Evolutionary conservation across 345 rosid species (phyloP).

Genomic region (Boechera retrofracta): DNA sequence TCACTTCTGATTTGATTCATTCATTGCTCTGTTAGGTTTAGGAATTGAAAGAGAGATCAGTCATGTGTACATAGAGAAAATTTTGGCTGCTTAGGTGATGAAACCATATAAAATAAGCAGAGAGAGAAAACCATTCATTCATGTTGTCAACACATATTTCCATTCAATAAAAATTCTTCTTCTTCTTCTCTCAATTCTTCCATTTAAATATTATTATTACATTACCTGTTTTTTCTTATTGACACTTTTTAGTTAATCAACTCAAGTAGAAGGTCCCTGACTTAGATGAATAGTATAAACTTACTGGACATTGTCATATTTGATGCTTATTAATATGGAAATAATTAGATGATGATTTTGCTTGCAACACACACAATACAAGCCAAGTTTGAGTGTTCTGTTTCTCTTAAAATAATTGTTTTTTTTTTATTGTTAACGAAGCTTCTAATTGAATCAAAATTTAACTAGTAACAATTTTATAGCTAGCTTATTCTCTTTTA

Average conservation of each 20-base stretch:
- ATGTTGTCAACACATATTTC: conserved; percentile 26
- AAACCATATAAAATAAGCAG: conserved; percentile 37
- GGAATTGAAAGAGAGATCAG: conserved; percentile 21
- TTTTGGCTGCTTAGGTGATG: conserved; percentile 32
- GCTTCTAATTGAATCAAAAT: not conserved
- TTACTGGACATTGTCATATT: not conserved
- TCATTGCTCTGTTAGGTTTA: conserved; percentile 34
- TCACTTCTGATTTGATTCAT: conserved; percentile 37
- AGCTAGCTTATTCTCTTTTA: conserved; percentile 2
- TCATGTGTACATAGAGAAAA: conserved; percentile 32
- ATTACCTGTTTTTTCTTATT: not conserved
- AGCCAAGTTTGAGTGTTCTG: not conserved
- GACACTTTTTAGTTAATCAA: not conserved
- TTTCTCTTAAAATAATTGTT: no score
- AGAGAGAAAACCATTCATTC: conserved; percentile 13
- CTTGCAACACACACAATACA: conserved; percentile 23
- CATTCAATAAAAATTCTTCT: conserved; percentile 22
- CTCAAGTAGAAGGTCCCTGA: not conserved
- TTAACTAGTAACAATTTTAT: not conserved
- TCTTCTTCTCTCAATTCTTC: not conserved
- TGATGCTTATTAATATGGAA: not conserved
- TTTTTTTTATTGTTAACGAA: no score
- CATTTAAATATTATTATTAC: not conserved
- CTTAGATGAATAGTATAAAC: not conserved
- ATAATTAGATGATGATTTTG: not conserved